Evolutionary conservation across 2,329 filamentous ascomycete species (phyloP), one percentile per base, ranked within the genome.

Genomic region (Colletotrichum orchidophilum): DNA sequence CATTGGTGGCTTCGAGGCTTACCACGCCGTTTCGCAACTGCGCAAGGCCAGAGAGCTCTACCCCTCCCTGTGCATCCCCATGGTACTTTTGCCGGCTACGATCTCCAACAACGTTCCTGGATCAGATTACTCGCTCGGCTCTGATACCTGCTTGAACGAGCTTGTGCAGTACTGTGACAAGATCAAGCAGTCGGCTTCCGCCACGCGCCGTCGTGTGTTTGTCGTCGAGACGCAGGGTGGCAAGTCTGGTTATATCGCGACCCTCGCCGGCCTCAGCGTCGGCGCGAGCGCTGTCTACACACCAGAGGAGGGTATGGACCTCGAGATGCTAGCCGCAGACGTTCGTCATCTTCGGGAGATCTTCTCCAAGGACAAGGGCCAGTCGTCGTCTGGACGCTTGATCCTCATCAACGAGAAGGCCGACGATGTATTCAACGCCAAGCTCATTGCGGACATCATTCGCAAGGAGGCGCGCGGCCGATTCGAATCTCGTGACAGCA

Each of bases 71-170:
- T 95, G 94, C 81, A 98, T 99, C 74, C 96, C 96, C 24, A 94
- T 98, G 87, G 89, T 93, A 63, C 88, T 98, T 52, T 87, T 99
- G 29, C 96, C 96, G 0, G 96, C 96, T n/a, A 99, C 96, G 11
- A 96, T 99, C 76, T 97, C 94, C 75, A 99, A 99, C 87, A 99
- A 99, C 80, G 96, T 99, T 5, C 96, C 96, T 0, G 96, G 96
- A 49, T 97, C 96, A 0, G 96, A 99, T 82, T 98, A 98, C 85
- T 98, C 95, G 1, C 90, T 99, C 55, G 96, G 96, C 53, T 97
- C 95, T 35, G 96, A 99, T 78, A 99, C 96, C 1, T 98, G 96
- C 79, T 85, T 99, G 73, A 99, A 99, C 83, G 95, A 97, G 66
- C 87, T 99, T 49, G 94, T 98, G 74, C 90, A 92, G 75, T 99